Percentiles rank a stretch among this genome's conserved stretches.
Conservation (phyloP, 2,329 filamentous ascomycete species). For the Phyllosticta citriasiana region DNA sequence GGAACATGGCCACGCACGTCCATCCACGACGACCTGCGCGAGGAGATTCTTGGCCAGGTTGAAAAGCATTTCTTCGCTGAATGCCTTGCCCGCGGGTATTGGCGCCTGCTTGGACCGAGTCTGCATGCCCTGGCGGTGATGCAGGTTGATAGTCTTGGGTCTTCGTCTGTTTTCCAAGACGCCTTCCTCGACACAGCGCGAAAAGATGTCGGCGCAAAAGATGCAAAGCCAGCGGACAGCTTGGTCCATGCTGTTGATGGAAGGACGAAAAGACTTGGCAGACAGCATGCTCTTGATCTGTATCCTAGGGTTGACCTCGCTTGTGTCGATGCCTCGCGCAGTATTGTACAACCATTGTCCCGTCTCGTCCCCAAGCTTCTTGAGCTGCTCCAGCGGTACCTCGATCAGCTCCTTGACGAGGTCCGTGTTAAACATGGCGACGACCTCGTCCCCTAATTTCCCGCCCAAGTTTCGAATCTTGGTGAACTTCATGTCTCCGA, state of each 20-base stretch:
- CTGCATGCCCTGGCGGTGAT: slow-evolving; percentile 66
- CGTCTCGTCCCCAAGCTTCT: slow-evolving; percentile 71
- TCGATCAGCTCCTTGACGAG: slow-evolving; percentile 63
- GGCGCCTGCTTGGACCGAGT: slow-evolving; percentile 64
- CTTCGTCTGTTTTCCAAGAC: slow-evolving; percentile 78
- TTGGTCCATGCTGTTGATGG: slow-evolving; percentile 68
- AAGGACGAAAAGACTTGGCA: slow-evolving; percentile 86
- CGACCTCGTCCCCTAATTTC: slow-evolving; percentile 82
- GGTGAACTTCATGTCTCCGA: slow-evolving; percentile 80
- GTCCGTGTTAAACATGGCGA: slow-evolving; percentile 72
- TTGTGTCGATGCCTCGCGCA: slow-evolving; percentile 75
- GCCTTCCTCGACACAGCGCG: slow-evolving; percentile 81
- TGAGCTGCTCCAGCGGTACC: slow-evolving; percentile 64
- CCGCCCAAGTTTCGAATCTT: slow-evolving; percentile 94
- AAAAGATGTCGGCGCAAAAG: slow-evolving; percentile 84
- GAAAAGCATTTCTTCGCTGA: slow-evolving; percentile 65
- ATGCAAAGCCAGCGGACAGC: slow-evolving; percentile 80
- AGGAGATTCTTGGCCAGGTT: slow-evolving; percentile 68
- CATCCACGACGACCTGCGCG: slow-evolving; percentile 66
- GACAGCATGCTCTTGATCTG: slow-evolving; percentile 97
- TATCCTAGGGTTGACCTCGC: slow-evolving; percentile 81
- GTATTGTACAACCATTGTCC: slow-evolving; percentile 77
- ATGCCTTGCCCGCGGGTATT: slow-evolving; percentile 63
- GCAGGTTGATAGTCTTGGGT: slow-evolving; percentile 75
- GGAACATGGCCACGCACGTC: slow-evolving; percentile 78